These are phyloP conservation scores for Phialophora macrospora DNA, from an alignment of 2,329 filamentous ascomycete species.

Conservation along the genomic window DNA sequence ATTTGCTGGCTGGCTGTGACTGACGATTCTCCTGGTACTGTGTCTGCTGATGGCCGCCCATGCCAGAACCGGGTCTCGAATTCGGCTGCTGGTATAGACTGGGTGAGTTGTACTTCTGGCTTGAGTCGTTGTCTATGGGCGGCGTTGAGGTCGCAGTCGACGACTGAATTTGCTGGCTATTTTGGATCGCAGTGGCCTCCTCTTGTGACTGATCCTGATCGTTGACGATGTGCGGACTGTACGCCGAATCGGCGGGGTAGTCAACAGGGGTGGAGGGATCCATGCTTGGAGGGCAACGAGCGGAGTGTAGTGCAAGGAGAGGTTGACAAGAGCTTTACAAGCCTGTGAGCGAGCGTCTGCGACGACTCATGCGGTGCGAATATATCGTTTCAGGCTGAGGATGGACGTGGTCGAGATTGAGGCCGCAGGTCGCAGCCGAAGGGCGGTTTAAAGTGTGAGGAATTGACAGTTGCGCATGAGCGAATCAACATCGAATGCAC, in stretches of 20 bases:
- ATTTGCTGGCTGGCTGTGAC: conserved; percentile 48
- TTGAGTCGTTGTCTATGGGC: conserved; percentile 54
- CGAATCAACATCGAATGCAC: conserved; percentile 20
- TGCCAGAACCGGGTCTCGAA: conserved; percentile 57
- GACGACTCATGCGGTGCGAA: conserved; percentile 28
- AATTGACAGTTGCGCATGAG: conserved; percentile 14
- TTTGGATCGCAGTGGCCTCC: conserved; percentile 32
- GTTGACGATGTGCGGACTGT: conserved; percentile 39
- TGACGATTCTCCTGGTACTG: conserved; percentile 54
- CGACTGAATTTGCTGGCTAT: conserved; percentile 43
- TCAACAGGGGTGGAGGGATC: conserved; percentile 21
- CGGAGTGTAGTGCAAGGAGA: conserved; percentile 2
- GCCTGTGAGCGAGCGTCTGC: conserved; percentile 20
- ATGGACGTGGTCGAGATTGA: conserved; percentile 12
- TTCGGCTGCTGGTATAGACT: conserved; percentile 49
- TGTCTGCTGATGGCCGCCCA: conserved; percentile 52
- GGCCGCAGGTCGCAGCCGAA: conserved; percentile 13
- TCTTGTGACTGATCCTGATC: conserved; percentile 35
- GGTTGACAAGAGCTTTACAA: conserved; percentile 12
- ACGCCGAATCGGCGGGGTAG: conserved; percentile 38
- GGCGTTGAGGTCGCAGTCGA: conserved; percentile 52
- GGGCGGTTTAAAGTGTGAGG: conserved; percentile 14
- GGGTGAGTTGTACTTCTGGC: conserved; percentile 49
- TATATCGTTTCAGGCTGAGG: conserved; percentile 13
- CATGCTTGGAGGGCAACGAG: conserved; percentile 25